A percentile compares a stretch with the other conserved stretches of the same genome.
These are phyloP conservation scores for Thymus mandschuricus DNA, from an alignment of 257 asterid genomes.

Conservation along the genomic window DNA sequence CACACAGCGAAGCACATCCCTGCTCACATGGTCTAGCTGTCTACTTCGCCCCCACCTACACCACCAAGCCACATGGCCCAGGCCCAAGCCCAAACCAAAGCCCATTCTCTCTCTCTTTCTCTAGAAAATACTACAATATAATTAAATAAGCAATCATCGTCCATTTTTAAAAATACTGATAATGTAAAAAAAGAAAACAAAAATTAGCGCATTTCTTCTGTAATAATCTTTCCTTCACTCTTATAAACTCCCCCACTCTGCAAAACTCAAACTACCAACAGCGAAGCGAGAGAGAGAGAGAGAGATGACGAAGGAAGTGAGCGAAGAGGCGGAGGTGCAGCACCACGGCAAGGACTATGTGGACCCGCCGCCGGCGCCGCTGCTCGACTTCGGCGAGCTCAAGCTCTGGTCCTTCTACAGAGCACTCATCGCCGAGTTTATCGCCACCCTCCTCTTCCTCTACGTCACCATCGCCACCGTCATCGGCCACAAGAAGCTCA, in stretches of 20 bases:
- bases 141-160: not conserved
- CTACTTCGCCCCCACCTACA: too few relatives aligned
- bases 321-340: constrained; percentile 57
- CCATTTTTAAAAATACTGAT: too few relatives aligned
- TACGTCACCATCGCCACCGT: constrained; percentile 84
- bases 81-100: too few relatives aligned
- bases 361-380: constrained; percentile 88
- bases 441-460: constrained; percentile 90
- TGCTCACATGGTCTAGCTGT: not conserved
- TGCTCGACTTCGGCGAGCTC: constrained; percentile 61
- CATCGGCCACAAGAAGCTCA: constrained; percentile 71
- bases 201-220: not conserved
- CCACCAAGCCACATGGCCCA: too few relatives aligned
- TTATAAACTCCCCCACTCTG: constrained; percentile 28
- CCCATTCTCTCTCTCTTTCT: not conserved
- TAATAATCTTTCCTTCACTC: constrained; percentile 7
- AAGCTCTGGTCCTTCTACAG: constrained; percentile 83
- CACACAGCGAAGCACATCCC: constrained; percentile 31
- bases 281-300: not conserved
- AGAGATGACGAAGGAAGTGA: constrained; percentile 67
- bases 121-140: not conserved
- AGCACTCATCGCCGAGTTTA: constrained; percentile 84
- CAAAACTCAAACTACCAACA: constrained; percentile 1
- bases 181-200: not conserved
- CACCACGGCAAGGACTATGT: constrained; percentile 66